Conservation (phyloP, 1,284 basidiomycete genomes). For the Malassezia brasiliensis region DNA sequence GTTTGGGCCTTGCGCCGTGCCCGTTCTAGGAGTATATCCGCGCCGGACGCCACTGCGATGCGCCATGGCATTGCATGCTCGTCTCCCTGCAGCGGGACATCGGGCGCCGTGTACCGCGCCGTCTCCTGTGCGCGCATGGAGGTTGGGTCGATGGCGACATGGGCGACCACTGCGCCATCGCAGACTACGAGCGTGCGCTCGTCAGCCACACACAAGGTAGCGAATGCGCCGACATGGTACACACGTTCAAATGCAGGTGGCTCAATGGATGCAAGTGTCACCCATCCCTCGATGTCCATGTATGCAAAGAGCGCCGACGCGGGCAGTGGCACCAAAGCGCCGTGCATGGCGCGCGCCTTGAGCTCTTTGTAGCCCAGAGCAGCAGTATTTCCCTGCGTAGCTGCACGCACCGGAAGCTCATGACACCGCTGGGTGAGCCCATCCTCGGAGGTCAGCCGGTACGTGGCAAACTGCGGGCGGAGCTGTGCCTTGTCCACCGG, state of each 20-base stretch:
- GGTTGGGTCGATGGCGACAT: background rate
- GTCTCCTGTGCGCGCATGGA: background rate
- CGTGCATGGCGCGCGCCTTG: constrained; percentile 10
- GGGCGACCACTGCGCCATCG: background rate
- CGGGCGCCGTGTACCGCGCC: background rate
- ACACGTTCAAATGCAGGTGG: background rate
- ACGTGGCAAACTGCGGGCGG: constrained; percentile 10
- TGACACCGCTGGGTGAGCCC: background rate
- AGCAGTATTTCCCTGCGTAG: background rate
- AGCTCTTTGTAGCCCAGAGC: constrained; percentile 14
- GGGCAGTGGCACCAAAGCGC: background rate
- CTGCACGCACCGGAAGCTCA: background rate
- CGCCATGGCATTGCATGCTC: background rate
- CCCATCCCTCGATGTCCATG: background rate
- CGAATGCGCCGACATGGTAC: background rate
- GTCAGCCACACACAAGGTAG: background rate
- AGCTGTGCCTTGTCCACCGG: background rate
- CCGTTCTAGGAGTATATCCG: background rate
- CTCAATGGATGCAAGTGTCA: background rate
- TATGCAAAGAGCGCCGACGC: background rate
- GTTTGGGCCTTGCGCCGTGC: background rate
- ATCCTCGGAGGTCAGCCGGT: background rate
- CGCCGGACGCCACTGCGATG: background rate
- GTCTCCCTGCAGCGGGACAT: background rate
- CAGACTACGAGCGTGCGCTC: background rate